Evolutionary conservation across 2,329 filamentous ascomycete species (phyloP), one percentile per base, ranked within the genome.

Genomic region (Pestalotiopsis sp.): DNA sequence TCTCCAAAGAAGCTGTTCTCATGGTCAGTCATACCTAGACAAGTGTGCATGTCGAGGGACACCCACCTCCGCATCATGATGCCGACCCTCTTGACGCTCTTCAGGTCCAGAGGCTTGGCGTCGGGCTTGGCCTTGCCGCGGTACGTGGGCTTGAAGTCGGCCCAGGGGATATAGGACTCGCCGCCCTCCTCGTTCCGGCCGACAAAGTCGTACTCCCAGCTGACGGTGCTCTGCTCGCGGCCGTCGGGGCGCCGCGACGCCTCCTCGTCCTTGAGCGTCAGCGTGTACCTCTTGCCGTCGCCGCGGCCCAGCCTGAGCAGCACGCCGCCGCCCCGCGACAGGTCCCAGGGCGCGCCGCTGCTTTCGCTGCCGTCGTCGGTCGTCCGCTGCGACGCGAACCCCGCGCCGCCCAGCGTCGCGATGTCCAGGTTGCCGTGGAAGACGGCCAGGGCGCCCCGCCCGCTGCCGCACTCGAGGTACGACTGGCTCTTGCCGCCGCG

Each of bases 51-150:
- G 58, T 9, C 6, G 25, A 59, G 5, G 20, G n/a, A 9, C 4
- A 76, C 82, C 69, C 79, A 93, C 93, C 93, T 96, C 77, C 93
- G 83, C 85, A 92, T 92, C 93, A 96, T 95, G 69, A 96, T 84
- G 65, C 90, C 91, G 38, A 95, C 82, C 61, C 92, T 84, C 80
- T 88, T 91, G 52, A 96, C 83, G 58, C 83, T 82, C 62, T 82
- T 83, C 71, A 87, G 74, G 73, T 94, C 83, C 72, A 96, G 77
- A 4, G 86, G 83, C 68, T 83, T 78, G 0, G 87, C 87, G 79
- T 92, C 89, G 20, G 86, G 80, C 76, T 88, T 86, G 70, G 90
- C 84, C 74, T 86, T 88, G 0, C 93, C 93, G 3, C 93, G 84
- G 79, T 94, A 96, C 1, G 91, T 95, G 1, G 93, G 82, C 76